These are phyloP conservation scores for Phycomyces nitens DNA, from an alignment of 192 early-diverging fungal genomes.

Conservation along the genomic window DNA sequence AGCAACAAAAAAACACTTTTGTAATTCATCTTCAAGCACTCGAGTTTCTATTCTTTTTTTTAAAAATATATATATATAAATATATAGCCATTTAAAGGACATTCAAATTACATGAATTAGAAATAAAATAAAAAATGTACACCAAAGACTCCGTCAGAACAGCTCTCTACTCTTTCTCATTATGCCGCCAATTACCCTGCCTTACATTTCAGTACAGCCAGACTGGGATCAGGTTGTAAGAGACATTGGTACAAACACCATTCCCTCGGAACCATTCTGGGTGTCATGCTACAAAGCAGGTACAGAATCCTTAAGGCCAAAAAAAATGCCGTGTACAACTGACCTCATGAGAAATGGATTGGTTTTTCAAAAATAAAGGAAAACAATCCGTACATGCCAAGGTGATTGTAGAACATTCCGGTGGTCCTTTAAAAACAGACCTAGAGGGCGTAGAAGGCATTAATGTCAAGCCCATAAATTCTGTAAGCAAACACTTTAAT, in stretches of 20 bases:
- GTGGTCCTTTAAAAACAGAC: not conserved
- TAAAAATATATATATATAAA: too few species aligned
- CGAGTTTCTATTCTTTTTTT: too few species aligned
- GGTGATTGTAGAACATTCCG: slow-evolving; percentile 26
- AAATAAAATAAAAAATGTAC: too few species aligned
- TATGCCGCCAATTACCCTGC: not conserved
- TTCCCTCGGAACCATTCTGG: slow-evolving; percentile 43
- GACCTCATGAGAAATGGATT: too few species aligned
- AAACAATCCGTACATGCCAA: slow-evolving; percentile 42
- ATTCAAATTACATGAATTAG: too few species aligned
- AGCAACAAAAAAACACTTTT: too few species aligned
- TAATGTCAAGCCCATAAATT: slow-evolving; percentile 33
- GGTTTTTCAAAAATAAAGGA: slow-evolving; percentile 23
- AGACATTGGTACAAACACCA: slow-evolving; percentile 36
- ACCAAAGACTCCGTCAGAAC: too few species aligned
- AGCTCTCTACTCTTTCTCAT: not conserved
- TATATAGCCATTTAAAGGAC: too few species aligned
- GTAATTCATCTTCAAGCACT: too few species aligned
- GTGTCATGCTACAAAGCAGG: slow-evolving; percentile 48
- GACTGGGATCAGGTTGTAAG: slow-evolving; percentile 48
- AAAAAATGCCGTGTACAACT: too few species aligned
- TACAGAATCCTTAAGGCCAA: not conserved
- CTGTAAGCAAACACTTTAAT: slow-evolving; percentile 27
- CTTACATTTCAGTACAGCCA: slow-evolving; percentile 45
- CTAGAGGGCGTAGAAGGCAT: slow-evolving; percentile 43